Evolutionary conservation across 192 early-diverging fungal species (phyloP), one percentile per base, ranked within the genome.

Genomic region (Linnemannia zychae): DNA sequence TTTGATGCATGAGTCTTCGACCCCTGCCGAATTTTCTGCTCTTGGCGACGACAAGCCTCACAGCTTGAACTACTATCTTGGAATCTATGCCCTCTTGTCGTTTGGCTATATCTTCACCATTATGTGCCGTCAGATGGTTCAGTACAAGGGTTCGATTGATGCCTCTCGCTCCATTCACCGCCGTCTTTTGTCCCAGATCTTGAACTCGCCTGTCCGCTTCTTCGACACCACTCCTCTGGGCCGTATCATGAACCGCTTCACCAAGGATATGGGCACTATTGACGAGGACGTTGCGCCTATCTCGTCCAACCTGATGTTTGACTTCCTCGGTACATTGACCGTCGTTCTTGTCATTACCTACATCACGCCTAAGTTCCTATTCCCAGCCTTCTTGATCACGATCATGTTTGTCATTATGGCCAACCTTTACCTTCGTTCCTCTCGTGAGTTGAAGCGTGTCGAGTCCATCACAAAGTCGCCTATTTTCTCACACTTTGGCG

Each of bases 361-460:
- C 3, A 72, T 90, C 5, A 89, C 85, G 0, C 88, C 85, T 1
- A 80, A 79, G 37, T 88, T 91, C 70, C 76, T 88, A 72, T 72
- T 89, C 50, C 72, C 82, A 22, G 89, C 79, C 17, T 79, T 84
- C 57, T 13, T 88, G 22, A 85, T 89, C 72, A 77, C 79, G 76
- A 87, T 88, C 24, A 12, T 93, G 17, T 97, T 95, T 79, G 81
- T 90, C 13, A 75, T 90, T 48, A 88, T 97, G 66, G 92, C 92
- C 50, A 74, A 81, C 0, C 91, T 92, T 63, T 98, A 96, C 82
- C 84, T 96, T 31, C 89, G 89, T 22, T 88, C 94, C 0, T 95
- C 96, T 4, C 92, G 98, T 63, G 98, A 99, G 88, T 89, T 98
- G 76, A 97, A 98, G 90, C 93, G 98, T 24, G 87, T 99, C 34